Conservation (phyloP, 371 early-diverging fungal species). For the Mucor racemosus region DNA sequence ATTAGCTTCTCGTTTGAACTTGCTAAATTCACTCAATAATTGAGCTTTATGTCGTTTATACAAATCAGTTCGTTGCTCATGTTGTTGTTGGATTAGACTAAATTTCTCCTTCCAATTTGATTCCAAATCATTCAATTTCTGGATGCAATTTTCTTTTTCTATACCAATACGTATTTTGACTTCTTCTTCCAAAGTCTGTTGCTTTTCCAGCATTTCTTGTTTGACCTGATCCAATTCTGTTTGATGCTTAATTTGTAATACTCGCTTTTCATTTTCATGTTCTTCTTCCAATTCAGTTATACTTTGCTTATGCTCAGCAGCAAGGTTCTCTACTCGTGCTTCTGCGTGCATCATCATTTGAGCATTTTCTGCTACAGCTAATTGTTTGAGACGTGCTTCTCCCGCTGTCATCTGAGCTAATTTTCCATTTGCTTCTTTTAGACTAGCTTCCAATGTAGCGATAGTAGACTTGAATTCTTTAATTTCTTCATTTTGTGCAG, state of each 20-base stretch:
- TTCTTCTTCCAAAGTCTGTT: neutral
- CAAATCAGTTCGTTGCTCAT: neutral
- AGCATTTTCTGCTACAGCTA: conserved; percentile 32
- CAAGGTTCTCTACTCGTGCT: conserved; percentile 35
- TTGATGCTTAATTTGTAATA: conserved; percentile 35
- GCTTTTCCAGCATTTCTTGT: neutral
- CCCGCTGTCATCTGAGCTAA: conserved; percentile 12
- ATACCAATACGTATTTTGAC: neutral
- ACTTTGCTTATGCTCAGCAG: conserved; percentile 32
- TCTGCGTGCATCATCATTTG: conserved; percentile 36
- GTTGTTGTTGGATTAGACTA: neutral
- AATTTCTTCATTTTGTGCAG: neutral
- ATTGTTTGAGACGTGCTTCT: conserved; percentile 12
- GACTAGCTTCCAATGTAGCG: neutral
- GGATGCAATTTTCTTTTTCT: neutral
- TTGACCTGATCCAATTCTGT: conserved; percentile 16
- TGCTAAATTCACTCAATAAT: neutral
- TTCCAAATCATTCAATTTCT: neutral
- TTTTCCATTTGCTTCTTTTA: conserved; percentile 11
- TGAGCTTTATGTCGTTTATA: neutral
- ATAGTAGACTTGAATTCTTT: neutral
- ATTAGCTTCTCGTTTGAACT: neutral
- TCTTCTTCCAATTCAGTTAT: conserved; percentile 28
- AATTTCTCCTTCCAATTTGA: neutral
- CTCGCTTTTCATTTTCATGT: conserved; percentile 30